Base-by-base conservation (phyloP, 2,329 filamentous ascomycete genomes). In the Fusarium drepaniforme region DNA sequence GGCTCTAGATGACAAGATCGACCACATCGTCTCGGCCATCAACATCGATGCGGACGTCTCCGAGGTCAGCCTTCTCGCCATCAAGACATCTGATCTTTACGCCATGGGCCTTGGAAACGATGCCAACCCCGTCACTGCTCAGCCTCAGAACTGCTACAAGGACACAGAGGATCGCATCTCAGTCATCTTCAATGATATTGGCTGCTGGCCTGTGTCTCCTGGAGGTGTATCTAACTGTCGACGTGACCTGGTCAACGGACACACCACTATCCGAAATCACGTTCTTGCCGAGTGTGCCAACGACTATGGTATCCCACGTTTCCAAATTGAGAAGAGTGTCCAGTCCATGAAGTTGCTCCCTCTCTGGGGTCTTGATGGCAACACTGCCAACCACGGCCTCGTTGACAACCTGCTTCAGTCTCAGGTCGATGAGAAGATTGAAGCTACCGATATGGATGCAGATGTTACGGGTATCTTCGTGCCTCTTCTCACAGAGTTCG, bases 321-420 rank as follows among this genome's bases (percentile, higher is more conserved):
- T 75, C 64, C 73, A 75, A 35, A 64, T 75, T 9, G 73, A 75
- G 70, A 75, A 71, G 63, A 75, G 69, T n/a, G 72, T 75, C 2
- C 72, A 75, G 23, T 75, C 73, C 2, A 44, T 75, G 30, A 75
- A 75, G 46, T 7, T 75, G 5, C 46, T 75, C 13, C 73, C 73
- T 37, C 73, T 75, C 3, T 75, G 73, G 73, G 73, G 73, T 16
- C 66, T 75, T 7, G 73, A 75, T 33, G 70, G 70, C 18, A 68
- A 68, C 46, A 75, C 72, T 1, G 72, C 73, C 3, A 75, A 73
- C 4, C 73, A 75, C n/a, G 73, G 73, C 18, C 56, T 75, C 18
- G 70, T 75, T 4, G 65, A 73, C 6, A 75, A 75, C 42, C 23
- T 75, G 13, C 67, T 75, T 0, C 59, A 75, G 61, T 75, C 72